These are phyloP conservation scores for Saturnispora diversa DNA, from an alignment of 805 yeast species.

Conservation along the genomic window DNA sequence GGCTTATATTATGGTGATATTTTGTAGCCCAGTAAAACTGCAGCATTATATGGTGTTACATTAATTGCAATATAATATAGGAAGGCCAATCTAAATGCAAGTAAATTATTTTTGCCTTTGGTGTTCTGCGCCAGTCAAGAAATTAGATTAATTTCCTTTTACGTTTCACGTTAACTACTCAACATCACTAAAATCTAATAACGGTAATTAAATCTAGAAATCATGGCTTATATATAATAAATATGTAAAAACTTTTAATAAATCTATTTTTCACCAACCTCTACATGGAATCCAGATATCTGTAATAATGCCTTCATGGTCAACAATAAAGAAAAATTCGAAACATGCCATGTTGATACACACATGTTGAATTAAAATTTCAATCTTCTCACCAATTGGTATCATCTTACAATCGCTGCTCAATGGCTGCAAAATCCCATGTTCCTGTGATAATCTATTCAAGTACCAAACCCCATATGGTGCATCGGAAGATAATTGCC, in stretches of 20 bases:
- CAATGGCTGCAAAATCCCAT: conserved; percentile 58
- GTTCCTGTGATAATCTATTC: conserved; percentile 69
- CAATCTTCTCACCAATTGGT: conserved; percentile 47
- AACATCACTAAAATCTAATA: too few species aligned
- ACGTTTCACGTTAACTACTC: too few species aligned
- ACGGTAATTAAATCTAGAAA: too few species aligned
- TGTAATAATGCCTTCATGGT: conserved; percentile 33
- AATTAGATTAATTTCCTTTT: too few species aligned
- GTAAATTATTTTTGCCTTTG: conserved; percentile 67
- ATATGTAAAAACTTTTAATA: background rate
- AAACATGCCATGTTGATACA: conserved; percentile 64
- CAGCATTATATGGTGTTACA: conserved; percentile 85
- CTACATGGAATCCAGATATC: conserved; percentile 22
- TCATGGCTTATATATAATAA: background rate
- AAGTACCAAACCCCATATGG: conserved; percentile 49
- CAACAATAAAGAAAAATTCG: conserved; percentile 49
- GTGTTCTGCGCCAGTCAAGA: conserved; percentile 72
- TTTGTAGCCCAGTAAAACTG: conserved; percentile 88
- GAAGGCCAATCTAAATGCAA: conserved; percentile 47
- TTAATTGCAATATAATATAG: conserved; percentile 59
- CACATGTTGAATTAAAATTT: conserved; percentile 59
- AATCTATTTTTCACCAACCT: conserved; percentile 15
- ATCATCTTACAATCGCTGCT: conserved; percentile 32
- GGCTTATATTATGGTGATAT: conserved; percentile 72
- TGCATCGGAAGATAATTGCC: conserved; percentile 32